These are phyloP conservation scores for Casaregolazyma suthepensis DNA, from an alignment of 1,139 yeast species.

Conservation along the genomic window DNA sequence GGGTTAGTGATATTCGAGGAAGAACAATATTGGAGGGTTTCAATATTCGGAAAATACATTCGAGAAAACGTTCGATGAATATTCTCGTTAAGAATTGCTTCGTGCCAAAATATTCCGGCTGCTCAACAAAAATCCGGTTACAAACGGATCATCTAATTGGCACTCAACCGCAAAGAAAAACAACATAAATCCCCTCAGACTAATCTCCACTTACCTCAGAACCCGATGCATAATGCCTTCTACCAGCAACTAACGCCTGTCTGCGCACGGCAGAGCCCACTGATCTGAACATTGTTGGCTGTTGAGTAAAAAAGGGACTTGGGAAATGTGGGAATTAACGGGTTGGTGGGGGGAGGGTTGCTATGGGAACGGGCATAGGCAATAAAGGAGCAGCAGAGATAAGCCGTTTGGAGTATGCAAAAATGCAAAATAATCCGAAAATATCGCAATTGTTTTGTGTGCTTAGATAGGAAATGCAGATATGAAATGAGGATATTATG, in stretches of 20 bases:
- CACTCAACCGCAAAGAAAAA: neutral
- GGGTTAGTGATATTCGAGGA: neutral
- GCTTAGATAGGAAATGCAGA: neutral
- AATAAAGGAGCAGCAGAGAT: neutral
- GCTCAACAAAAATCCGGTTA: conserved; percentile 2
- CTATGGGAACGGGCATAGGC: neutral
- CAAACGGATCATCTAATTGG: neutral
- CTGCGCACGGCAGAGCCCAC: conserved; percentile 1
- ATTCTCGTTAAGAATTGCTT: neutral
- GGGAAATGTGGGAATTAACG: conserved; percentile 5
- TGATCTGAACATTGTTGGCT: conserved; percentile 4
- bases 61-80: too few relatives aligned
- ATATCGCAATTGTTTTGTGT: too few relatives aligned
- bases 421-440: neutral
- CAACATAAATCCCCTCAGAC: neutral
- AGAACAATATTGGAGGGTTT: neutral
- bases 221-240: conserved; percentile 6
- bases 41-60: too few relatives aligned
- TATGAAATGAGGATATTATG: neutral
- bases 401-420: neutral
- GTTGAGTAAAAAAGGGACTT: conserved; percentile 3
- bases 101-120: neutral
- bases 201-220: conserved; percentile 2
- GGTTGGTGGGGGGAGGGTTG: conserved; percentile 2
- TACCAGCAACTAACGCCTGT: conserved; percentile 6